Base-by-base conservation (phyloP, 2,329 filamentous ascomycete genomes). In the Sporothrix phasma region DNA sequence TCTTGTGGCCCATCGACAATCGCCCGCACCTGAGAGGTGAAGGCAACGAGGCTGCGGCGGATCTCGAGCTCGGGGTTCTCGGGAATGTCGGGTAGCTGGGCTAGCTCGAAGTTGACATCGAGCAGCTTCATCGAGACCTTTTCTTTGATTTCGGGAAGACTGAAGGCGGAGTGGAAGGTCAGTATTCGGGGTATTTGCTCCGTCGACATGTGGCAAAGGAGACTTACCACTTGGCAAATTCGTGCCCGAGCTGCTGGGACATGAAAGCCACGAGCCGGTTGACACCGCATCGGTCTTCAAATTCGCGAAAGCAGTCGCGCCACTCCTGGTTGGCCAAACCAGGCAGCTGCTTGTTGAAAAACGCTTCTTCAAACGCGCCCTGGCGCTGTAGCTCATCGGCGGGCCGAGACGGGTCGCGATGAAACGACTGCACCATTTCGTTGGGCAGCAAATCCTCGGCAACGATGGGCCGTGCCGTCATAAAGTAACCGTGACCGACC, bases 401-500 rank as follows among this genome's bases (percentile, higher is more conserved):
- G 31, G 61, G 64, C 0, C 53, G 46, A 2, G 54, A 37, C 2
- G 64, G 61, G 63, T 34, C 66, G 64, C 26, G 53, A 29, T 19
- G 49, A 8, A 51, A 61, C 19, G 15, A 61, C 17, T 19, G 39
- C 13, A 59, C 39, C 39, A 63, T 51, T 7, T 53, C 62, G 19
- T 67, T 65, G 3, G 63, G 64, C 0, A 65, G 37, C 3, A 66
- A 54, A 19, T 60, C 39, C 5, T 62, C 56, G 0, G 62, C 59
- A 31, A 65, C 66, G 5, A 56, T 81, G 3, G 87, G 86, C 1
- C 88, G 84, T 0, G 87, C 89, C 0, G 92, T 90, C 8, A 90
- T 84, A 66, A 87, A 95, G 70, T 93, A 96, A 0, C 88, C 89
- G n/a, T 89, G 80, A 0, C 86, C 87, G 0, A 92, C 81, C 0